Conservation (phyloP, 352 stramenopile species). For the Pythium angustatum region DNA sequence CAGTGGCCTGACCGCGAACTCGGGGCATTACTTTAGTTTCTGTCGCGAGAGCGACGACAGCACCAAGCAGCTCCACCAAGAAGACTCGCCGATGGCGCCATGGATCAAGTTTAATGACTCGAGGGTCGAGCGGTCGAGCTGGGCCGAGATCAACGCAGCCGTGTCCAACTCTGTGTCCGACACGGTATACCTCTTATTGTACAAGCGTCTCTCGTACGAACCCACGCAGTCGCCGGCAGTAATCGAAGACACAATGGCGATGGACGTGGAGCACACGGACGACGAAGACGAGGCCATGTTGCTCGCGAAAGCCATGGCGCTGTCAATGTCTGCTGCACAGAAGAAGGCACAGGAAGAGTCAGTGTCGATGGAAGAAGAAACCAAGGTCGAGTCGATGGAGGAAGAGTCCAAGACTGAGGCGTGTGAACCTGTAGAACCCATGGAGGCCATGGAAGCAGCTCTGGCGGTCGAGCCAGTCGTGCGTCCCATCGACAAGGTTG, state of each 20-base stretch:
- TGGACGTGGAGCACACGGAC: slow-evolving; percentile 29
- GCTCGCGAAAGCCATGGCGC: slow-evolving; percentile 84
- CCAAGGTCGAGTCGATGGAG: slow-evolving; percentile 38
- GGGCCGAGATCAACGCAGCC: slow-evolving; percentile 79
- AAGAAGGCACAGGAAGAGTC: slow-evolving; percentile 38
- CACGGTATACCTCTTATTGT: slow-evolving; percentile 87
- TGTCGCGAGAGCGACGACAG: slow-evolving; percentile 79
- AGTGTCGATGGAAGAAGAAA: slow-evolving; percentile 46
- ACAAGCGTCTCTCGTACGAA: slow-evolving; percentile 82
- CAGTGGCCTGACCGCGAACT: slow-evolving; percentile 87
- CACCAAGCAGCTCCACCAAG: slow-evolving; percentile 69
- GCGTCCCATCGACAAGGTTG: slow-evolving; percentile 36
- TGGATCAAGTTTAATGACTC: slow-evolving; percentile 93
- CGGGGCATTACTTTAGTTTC: slow-evolving; percentile 91
- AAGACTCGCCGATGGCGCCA: slow-evolving; percentile 74
- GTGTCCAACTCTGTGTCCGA: slow-evolving; percentile 84
- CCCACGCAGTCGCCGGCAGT: slow-evolving; percentile 3
- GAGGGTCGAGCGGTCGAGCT: slow-evolving; percentile 76
- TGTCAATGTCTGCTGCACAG: slow-evolving; percentile 84
- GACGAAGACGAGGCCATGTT: slow-evolving; percentile 84
- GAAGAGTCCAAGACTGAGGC: slow-evolving; percentile 15
- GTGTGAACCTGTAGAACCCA: no score
- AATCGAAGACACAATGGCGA: slow-evolving; percentile 21
- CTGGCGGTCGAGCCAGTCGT: background rate
- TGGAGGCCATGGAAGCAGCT: background rate